Percentiles rank a stretch among this genome's conserved stretches.
phyloP scores from a whole-genome alignment of 257 asterid genomes.

The Echites panduratus region DNA sequence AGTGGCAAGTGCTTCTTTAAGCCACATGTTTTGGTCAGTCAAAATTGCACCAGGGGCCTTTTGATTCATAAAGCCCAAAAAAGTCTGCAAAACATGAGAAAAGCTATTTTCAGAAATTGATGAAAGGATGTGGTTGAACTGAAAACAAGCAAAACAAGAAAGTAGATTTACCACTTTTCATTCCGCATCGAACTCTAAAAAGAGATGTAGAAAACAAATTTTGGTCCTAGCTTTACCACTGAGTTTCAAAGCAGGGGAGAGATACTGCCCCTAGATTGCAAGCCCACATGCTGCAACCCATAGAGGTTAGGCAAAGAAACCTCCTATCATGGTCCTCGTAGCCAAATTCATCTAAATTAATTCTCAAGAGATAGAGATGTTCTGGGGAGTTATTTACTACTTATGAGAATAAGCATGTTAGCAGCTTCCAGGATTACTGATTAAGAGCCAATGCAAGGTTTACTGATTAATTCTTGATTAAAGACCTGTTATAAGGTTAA shows the following conservation, averaged over 20 bases:
- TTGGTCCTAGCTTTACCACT: no score
- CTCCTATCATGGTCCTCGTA: neutral
- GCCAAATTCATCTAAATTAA: neutral
- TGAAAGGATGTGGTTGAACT: neutral
- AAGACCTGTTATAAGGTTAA: neutral
- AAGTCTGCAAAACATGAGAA: conserved; percentile 32
- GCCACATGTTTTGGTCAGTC: conserved; percentile 59
- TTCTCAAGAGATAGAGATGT: neutral
- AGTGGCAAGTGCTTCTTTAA: conserved; percentile 44
- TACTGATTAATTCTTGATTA: no score
- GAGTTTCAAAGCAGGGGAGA: no score
- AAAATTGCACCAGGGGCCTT: conserved; percentile 49
- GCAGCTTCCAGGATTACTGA: neutral
- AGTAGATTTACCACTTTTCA: neutral
- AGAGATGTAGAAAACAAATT: no score
- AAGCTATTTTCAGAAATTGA: neutral
- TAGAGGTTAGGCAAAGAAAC: neutral
- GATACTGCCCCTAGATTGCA: no score
- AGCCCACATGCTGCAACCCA: no score
- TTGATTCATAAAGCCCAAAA: conserved; percentile 48
- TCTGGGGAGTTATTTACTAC: neutral
- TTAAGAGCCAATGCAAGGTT: no score
- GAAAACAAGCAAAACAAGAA: neutral
- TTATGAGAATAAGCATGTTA: neutral
- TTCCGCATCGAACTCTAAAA: neutral